phyloP scores from a whole-genome alignment of 306 rosid genomes.

The Lupinus albus region DNA sequence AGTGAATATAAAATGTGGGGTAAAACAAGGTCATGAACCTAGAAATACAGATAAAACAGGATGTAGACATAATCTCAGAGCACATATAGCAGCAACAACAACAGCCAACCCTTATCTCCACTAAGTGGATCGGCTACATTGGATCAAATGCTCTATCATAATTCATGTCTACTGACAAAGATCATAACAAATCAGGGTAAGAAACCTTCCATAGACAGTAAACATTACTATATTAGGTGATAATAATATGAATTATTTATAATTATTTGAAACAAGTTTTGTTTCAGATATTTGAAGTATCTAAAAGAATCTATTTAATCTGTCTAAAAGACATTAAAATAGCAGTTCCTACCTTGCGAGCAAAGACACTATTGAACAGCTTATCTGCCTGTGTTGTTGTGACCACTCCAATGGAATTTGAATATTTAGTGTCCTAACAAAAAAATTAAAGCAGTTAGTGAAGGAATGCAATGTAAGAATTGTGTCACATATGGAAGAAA shows the following conservation, averaged over 20 bases:
- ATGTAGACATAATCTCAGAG: conserved; percentile 17
- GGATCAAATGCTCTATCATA: no score
- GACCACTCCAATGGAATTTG: conserved; percentile 37
- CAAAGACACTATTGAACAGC: conserved; percentile 47
- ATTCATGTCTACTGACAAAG: background rate
- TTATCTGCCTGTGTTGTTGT: conserved; percentile 44
- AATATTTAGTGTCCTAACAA: conserved; percentile 43
- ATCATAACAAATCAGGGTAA: conserved; percentile 10
- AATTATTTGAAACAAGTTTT: conserved; percentile 1
- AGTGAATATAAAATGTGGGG: conserved; percentile 23
- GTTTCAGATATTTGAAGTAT: conserved; percentile 21
- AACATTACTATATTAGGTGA: background rate
- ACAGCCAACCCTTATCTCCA: no score
- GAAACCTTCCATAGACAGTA: conserved; percentile 7
- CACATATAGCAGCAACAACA: no score
- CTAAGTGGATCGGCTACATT: no score
- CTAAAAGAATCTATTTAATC: conserved; percentile 16
- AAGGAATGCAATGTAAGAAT: conserved; percentile 18
- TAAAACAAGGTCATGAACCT: background rate
- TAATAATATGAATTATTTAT: background rate
- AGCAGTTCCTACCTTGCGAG: conserved; percentile 47
- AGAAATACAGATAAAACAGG: conserved; percentile 29
- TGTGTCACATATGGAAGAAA: conserved; percentile 16
- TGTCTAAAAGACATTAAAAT: background rate
- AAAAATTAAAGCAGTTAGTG: conserved; percentile 28